Evolutionary conservation across 2,329 filamentous ascomycete species (phyloP).

Genomic region (Talaromyces sp.): DNA sequence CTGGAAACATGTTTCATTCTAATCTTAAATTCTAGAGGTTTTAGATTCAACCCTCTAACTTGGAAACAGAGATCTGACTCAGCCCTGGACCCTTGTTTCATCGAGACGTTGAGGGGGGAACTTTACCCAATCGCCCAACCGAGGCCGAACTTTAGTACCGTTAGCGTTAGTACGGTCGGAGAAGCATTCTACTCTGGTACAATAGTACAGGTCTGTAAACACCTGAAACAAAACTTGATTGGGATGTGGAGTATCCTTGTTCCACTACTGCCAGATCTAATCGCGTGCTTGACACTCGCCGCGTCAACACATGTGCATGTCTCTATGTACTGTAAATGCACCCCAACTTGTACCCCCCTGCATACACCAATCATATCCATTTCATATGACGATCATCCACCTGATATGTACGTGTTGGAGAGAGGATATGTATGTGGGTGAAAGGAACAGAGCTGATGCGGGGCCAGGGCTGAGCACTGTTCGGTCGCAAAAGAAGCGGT

Average conservation of each 20-base stretch:
- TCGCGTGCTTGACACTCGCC: constrained; percentile 16
- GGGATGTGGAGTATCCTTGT: neutral
- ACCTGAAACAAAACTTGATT: neutral
- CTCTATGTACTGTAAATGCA: constrained; percentile 17
- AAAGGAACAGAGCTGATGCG: constrained; percentile 7
- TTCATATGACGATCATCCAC: constrained; percentile 18
- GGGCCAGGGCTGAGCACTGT: constrained; percentile 13
- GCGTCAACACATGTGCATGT: constrained; percentile 20
- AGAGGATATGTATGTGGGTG: too few species aligned
- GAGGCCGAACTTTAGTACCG: neutral
- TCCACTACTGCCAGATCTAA: constrained; percentile 19
- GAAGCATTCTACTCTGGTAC: constrained; percentile 8
- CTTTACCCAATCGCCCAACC: constrained; percentile 8
- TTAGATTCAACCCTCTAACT: neutral
- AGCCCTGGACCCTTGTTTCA: constrained; percentile 28
- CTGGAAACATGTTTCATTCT: constrained; percentile 1
- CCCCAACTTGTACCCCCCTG: constrained; percentile 7
- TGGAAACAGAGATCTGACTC: constrained; percentile 20
- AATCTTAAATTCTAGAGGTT: constrained; percentile 7
- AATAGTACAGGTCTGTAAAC: neutral
- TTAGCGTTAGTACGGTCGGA: constrained; percentile 3
- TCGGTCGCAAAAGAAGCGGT: constrained; percentile 7
- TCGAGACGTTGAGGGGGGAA: constrained; percentile 11
- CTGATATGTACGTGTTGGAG: constrained; percentile 9
- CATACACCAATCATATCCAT: neutral